Percentiles rank a stretch among this genome's conserved stretches.
These are phyloP conservation scores for Histomonas meleagridis DNA, from an alignment of 208 protist species.

Conservation along the genomic window DNA sequence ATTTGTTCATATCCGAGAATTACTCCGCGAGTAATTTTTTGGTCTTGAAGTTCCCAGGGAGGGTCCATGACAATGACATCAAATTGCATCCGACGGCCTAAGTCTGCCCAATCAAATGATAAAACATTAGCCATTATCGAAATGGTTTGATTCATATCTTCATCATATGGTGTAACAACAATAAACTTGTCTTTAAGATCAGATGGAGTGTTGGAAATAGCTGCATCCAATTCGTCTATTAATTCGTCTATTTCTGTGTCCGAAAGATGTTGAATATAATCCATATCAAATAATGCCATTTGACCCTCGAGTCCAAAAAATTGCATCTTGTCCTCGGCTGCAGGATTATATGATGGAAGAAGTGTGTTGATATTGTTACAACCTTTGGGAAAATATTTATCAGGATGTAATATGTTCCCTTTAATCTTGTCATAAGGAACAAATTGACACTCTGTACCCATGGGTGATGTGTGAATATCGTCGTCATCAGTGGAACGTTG, in stretches of 20 bases:
- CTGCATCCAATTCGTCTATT: not conserved
- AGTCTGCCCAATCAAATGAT: not conserved
- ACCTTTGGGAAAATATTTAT: not conserved
- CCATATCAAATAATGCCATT: too few species aligned
- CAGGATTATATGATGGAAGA: not conserved
- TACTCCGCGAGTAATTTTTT: not conserved
- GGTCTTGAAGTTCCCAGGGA: not conserved
- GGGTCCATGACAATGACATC: constrained; percentile 38
- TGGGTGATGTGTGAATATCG: not conserved
- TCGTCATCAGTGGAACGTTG: not conserved
- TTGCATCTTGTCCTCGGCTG: not conserved
- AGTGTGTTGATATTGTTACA: not conserved
- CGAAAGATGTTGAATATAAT: not conserved
- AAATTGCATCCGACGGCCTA: not conserved
- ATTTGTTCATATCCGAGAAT: constrained; percentile 25
- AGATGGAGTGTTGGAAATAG: not conserved
- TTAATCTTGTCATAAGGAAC: not conserved
- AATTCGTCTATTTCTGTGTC: not conserved
- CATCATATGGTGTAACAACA: not conserved
- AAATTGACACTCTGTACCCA: not conserved
- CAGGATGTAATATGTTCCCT: not conserved
- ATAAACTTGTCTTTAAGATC: not conserved
- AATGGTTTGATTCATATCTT: not conserved
- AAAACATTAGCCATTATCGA: not conserved
- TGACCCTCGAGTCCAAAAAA: not conserved